Base-by-base conservation (phyloP, 768 basidiomycete species). In the Pleurotus pulmonarius region DNA sequence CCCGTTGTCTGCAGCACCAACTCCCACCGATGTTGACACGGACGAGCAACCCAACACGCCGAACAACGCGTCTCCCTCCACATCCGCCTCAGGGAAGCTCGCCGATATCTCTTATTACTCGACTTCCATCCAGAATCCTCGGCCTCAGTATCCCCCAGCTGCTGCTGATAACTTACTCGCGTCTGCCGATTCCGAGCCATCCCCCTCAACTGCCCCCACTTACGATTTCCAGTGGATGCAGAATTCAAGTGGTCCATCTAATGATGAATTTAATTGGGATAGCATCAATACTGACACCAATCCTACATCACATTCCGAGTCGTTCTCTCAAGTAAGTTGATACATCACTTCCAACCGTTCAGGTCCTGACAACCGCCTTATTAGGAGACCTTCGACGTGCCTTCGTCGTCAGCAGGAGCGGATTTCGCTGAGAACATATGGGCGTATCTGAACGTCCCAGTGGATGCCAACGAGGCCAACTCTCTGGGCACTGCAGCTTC, bases 1-100 rank as follows among this genome's bases (percentile, higher is more conserved):
- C 2, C 81, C 82, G 0, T 56, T 81, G 34, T 83, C 83, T 0
- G 75, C 75, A 13, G 78, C 79, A 4, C 68, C 77, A 6, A 81
- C 83, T 1, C 81, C 82, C 11, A 63, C 58, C 8, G 68, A 69
- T 1, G 60, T 66, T n/a, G 61, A 64, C 16, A 49, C 51, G 6
- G 66, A 63, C 24, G 45, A 55, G 26, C 59, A 40, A 25, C 54
- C 56, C 58, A 64, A 22, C 13, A 25, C 58, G 26, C 47, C 60
- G 4, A 45, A 34, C 34, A 46, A 58, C 60, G 57, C 57, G 60
- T 60, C 55, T 34, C 51, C 45, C 24, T 38, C 25, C 46, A 65
- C 60, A 54, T 58, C 49, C 43, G 53, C 51, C 6, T 38, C 39
- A 20, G 51, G 12, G 37, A 53, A 40, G 16, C 15, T 40, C 37